Percentiles rank a stretch among this genome's conserved stretches.
Conservation (phyloP, 1,284 basidiomycete species). For the Anthracocystis panici-leucophaei region DNA sequence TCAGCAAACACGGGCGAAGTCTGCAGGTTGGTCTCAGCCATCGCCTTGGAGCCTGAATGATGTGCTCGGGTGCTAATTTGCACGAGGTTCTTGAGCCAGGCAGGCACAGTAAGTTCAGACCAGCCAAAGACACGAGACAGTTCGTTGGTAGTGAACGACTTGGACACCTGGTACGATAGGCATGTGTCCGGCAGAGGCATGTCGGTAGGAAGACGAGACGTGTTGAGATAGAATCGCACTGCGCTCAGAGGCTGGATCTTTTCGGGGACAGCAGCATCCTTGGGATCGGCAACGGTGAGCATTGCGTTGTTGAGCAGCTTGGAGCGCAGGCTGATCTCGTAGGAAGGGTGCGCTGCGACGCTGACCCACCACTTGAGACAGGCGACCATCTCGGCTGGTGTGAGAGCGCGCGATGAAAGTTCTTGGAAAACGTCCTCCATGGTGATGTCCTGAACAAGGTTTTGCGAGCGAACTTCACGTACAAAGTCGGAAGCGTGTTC, state of each 20-base stretch:
- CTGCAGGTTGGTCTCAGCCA: slow-evolving; percentile 77
- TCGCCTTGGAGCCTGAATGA: slow-evolving; percentile 58
- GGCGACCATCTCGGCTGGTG: slow-evolving; percentile 80
- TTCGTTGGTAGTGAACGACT: slow-evolving; percentile 73
- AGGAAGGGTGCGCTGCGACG: slow-evolving; percentile 72
- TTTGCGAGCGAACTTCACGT: slow-evolving; percentile 76
- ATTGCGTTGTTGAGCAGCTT: slow-evolving; percentile 64
- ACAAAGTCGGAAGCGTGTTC: slow-evolving; percentile 78
- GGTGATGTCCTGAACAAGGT: slow-evolving; percentile 83
- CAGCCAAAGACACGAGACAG: slow-evolving; percentile 74
- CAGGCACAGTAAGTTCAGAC: slow-evolving; percentile 80
- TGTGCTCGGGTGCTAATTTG: slow-evolving; percentile 71
- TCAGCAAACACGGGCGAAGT: slow-evolving; percentile 83
- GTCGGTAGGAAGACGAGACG: slow-evolving; percentile 80
- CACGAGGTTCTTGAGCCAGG: slow-evolving; percentile 81
- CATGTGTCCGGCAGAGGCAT: slow-evolving; percentile 84
- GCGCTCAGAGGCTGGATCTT: slow-evolving; percentile 73
- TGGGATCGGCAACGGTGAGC: slow-evolving; percentile 46
- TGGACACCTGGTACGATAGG: slow-evolving; percentile 78
- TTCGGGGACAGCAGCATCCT: slow-evolving; percentile 23
- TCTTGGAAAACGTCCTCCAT: slow-evolving; percentile 88
- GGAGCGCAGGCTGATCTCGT: slow-evolving; percentile 61
- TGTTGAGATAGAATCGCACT: slow-evolving; percentile 81
- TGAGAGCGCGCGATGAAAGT: slow-evolving; percentile 79
- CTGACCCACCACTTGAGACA: slow-evolving; percentile 91